Base-by-base conservation (phyloP, 495 filamentous ascomycete species). In the Penicillium manginii region DNA sequence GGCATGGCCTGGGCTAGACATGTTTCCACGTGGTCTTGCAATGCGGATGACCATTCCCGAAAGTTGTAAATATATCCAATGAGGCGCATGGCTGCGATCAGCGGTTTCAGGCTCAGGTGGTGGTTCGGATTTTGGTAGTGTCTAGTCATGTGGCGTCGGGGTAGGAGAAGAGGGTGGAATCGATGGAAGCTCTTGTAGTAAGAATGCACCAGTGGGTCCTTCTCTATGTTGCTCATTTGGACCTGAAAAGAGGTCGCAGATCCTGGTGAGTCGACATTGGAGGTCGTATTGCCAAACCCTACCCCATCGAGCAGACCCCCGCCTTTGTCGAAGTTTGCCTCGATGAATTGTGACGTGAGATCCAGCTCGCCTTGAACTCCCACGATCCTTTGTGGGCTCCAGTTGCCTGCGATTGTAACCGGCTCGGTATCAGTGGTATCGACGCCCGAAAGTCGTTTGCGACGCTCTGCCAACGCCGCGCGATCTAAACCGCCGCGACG, bases 1-100 rank as follows among this genome's bases (percentile, higher is more conserved):
- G 58, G 86, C 78, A 40, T 84, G 80, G 31, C 81, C 82, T 58
- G 83, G 79, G 58, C 84, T 73, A 83, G 84, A 81, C 35, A 67
- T 5, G 53, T n/a, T 39, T 71, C 68, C 19, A 53, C 57, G 22
- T 62, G 15, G n/a, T 64, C 57, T 32, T 64, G 53, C 2, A 69
- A 54, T n/a, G 58, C 35, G 12, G 19, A 49, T 15, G 68, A 63
- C 61, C 62, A 71, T 53, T 64, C 53, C 15, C 52, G 60, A 22
- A 60, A 32, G 4, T 50, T 53, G 18, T 62, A 65, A 33, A 73
- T 64, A 61, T 68, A 32, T 47, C 71, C 71, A 18, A 73, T 39
- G 0, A 69, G 55, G 26, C 68, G 64, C 54, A 71, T 46, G 15
- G 51, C 37, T 4, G 64, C 64, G 8, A 73, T 52, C 0, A 73